Evolutionary conservation across 768 basidiomycete genomes (phyloP), one percentile per base, ranked within the genome.

Genomic region (Steccherinum ochraceum): DNA sequence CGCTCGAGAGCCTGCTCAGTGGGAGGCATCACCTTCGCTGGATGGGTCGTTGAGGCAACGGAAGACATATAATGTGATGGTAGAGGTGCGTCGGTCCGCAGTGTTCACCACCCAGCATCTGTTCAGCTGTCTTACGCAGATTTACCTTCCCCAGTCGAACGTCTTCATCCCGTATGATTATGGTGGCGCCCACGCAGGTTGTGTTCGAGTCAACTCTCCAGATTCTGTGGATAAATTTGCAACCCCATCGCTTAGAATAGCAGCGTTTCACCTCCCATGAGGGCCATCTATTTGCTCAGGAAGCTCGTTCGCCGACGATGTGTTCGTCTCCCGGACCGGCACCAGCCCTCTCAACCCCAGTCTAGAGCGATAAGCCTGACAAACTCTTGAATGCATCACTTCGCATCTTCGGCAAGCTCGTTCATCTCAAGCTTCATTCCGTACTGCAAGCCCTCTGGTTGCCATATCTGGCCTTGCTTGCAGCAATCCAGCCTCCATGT

Each of bases 1-100:
- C 41, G 69, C 76, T 4, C 68, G 61, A 46, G 80, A 82, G 56
- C 71, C 78, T 11, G 66, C 68, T 18, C 76, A 78, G 63, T 81
- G 82, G 83, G 66, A 79, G 51, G 71, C 64, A 12, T 67, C 74
- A 48, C 69, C 71, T 0, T 62, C 69, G 7, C 30, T 16, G 7
- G 39, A 55, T 19, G 48, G 49, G 13, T 48, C 46, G 1, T 52
- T 63, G 2, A 43, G 62, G 25, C 56, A 57, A 18, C 54, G 56
- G 16, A 59, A 47, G 30, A 56, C 60, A n/a, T 59, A 55, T n/a
- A 60, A 61, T 52, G 57, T 70, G 7, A 58, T 80, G 49, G 75
- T 77, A 45, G 78, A 81, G 74, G 82, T 80, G 50, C 46, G 66
- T n/a, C n/a, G n/a, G n/a, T n/a, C 45, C 44, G 52, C 30, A 35